Conservation (phyloP, 257 asterid species). For the Fraxinus anomala region DNA sequence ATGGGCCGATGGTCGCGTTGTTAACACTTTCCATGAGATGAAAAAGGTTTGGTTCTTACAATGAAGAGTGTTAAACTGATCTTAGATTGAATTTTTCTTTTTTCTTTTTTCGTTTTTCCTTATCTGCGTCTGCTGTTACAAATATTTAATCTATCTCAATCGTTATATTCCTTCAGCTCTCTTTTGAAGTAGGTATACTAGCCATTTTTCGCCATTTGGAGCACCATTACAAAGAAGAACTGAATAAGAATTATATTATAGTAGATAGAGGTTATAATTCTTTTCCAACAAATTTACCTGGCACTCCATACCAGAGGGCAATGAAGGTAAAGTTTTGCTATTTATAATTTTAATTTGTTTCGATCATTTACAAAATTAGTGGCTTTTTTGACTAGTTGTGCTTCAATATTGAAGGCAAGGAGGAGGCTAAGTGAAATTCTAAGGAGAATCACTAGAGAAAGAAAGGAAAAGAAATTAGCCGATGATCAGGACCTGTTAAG, state of each 20-base stretch:
- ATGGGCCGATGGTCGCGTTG: conserved; percentile 43
- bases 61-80: neutral
- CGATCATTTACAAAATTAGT: neutral
- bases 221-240: conserved; percentile 50
- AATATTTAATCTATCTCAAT: neutral
- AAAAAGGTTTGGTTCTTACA: conserved; percentile 50
- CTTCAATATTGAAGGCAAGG: conserved; percentile 59
- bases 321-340: conserved; percentile 42
- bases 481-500: conserved; percentile 55
- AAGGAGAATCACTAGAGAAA: conserved; percentile 48
- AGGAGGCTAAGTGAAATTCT: conserved; percentile 63
- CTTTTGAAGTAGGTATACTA: conserved; percentile 77
- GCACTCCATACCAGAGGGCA: conserved; percentile 59
- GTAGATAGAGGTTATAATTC: conserved; percentile 80
- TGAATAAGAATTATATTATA: conserved; percentile 56
- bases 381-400: neutral
- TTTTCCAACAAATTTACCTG: conserved; percentile 66
- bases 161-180: conserved; percentile 39
- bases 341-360: neutral
- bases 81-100: neutral
- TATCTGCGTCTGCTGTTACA: neutral
- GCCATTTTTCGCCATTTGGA: conserved; percentile 68
- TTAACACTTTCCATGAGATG: conserved; percentile 66
- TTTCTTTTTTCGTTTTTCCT: neutral
- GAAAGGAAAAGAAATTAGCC: conserved; percentile 43